A percentile compares a stretch with the other conserved stretches of the same genome.
These are phyloP conservation scores for Fusarium virguliforme DNA, from an alignment of 2,329 filamentous ascomycete species.

Conservation along the genomic window DNA sequence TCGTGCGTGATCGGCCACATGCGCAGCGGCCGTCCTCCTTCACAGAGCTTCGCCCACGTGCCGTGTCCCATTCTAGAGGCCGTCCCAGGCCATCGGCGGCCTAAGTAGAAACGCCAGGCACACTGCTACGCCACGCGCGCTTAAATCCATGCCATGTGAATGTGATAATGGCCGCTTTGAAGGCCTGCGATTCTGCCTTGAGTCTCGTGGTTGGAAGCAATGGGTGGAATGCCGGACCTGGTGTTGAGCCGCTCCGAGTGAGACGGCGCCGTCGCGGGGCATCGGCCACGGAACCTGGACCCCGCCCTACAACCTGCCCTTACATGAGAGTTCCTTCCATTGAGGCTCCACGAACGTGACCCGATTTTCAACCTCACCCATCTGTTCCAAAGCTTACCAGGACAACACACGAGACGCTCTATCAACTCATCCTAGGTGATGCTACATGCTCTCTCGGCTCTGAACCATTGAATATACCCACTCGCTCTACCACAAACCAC, in stretches of 20 bases:
- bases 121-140: constrained; percentile 14
- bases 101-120: constrained; percentile 13
- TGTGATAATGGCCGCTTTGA: background rate
- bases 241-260: constrained; percentile 23
- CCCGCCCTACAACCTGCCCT: constrained; percentile 12
- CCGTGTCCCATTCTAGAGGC: constrained; percentile 11
- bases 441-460: background rate
- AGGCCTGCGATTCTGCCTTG: constrained; percentile 2
- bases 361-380: constrained; percentile 30
- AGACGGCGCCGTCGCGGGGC: constrained; percentile 37
- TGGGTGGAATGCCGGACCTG: constrained; percentile 11
- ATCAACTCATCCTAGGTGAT: background rate
- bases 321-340: constrained; percentile 12
- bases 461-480: background rate
- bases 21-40: constrained; percentile 8
- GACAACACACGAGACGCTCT: constrained; percentile 4
- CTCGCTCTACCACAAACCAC: background rate
- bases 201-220: constrained; percentile 6
- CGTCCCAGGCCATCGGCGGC: constrained; percentile 12
- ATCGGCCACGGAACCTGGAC: constrained; percentile 34
- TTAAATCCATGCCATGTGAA: constrained; percentile 1
- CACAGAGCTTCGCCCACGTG: constrained; percentile 17
- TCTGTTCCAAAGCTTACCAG: constrained; percentile 8
- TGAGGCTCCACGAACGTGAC: constrained; percentile 32
- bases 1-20: constrained; percentile 18